Evolutionary conservation across 78 protist species (phyloP), one percentile per base, ranked within the genome.

Genomic region (Speleostelium caveatum): DNA sequence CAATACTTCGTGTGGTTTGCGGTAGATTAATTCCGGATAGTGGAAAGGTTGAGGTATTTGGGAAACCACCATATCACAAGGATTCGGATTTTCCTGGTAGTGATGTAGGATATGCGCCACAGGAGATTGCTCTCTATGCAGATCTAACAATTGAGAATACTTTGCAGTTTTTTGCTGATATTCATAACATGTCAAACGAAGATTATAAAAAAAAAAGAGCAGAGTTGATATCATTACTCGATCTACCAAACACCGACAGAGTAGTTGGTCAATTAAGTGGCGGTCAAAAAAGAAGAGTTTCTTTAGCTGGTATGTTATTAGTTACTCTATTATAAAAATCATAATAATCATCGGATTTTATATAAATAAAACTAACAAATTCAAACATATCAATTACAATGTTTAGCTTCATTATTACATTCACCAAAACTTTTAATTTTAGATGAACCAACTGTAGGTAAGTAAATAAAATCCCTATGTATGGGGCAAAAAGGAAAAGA

Each of bases 401-500:
- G n/a, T 24, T 30, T 67, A 17, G 92, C 39, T 19, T 91, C 95
- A 19, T 53, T 92, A 24, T 71, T 93, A 22, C 95, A 93, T 73
- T 24, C 28, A 19, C 95, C 95, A 19, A 55, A 42, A 60, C 45
- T 93, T 26, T 68, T 86, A 21, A 75, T 93, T 33, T 56, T 73
- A 49, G 94, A 90, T 49, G 94, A 90, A 60, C 94, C 94, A 12
- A 86, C 94, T 28, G 94, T 90, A 76, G 94, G n/a, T n/a, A 78
- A 45, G 28, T 69, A n/a, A n/a, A n/a, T n/a, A n/a, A n/a, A n/a
- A n/a, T n/a, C n/a, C n/a, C n/a, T n/a, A n/a, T n/a, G n/a, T n/a
- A n/a, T n/a, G n/a, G n/a, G n/a, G n/a, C n/a, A n/a, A n/a, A n/a
- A n/a, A n/a, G n/a, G n/a, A n/a, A n/a, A n/a, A n/a, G n/a, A n/a